Percentiles rank a stretch among this genome's conserved stretches.
Conservation (phyloP, 768 basidiomycete species). For the Phylloporus sp. region DNA sequence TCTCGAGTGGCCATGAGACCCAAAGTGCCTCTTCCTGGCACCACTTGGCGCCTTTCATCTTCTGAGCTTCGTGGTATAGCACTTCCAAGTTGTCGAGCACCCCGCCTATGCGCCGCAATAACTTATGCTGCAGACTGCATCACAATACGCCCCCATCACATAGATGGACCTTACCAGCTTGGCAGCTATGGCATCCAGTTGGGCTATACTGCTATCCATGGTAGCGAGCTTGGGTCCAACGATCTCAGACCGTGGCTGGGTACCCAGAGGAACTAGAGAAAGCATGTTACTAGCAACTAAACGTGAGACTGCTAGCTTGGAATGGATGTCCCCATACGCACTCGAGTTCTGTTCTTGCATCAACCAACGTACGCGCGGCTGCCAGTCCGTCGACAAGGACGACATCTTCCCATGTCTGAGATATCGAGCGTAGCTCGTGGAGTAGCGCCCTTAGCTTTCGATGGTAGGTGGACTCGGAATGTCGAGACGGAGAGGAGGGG, state of each 20-base stretch:
- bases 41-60: slow-evolving; percentile 67
- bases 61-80: slow-evolving; percentile 64
- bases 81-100: slow-evolving; percentile 62
- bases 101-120: slow-evolving; percentile 60
- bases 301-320: not conserved
- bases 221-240: slow-evolving; percentile 60
- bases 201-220: slow-evolving; percentile 62
- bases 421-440: slow-evolving; percentile 57
- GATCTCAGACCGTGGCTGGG: slow-evolving; percentile 52
- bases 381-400: slow-evolving; percentile 76
- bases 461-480: slow-evolving; percentile 71
- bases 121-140: slow-evolving; percentile 50
- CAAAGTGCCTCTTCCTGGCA: slow-evolving; percentile 68
- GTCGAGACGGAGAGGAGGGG: slow-evolving; percentile 38
- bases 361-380: slow-evolving; percentile 64
- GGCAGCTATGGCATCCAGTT: slow-evolving; percentile 50
- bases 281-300: slow-evolving; percentile 53
- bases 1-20: slow-evolving; percentile 78
- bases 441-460: slow-evolving; percentile 66
- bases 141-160: not conserved
- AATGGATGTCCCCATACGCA: slow-evolving; percentile 38
- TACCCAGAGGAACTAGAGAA: slow-evolving; percentile 44
- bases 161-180: slow-evolving; percentile 55
- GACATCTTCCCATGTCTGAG: slow-evolving; percentile 80
- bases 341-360: slow-evolving; percentile 83